Percentiles rank a stretch among this genome's conserved stretches.
These are phyloP conservation scores for Astraeus odoratus DNA, from an alignment of 768 basidiomycete genomes.

Conservation along the genomic window DNA sequence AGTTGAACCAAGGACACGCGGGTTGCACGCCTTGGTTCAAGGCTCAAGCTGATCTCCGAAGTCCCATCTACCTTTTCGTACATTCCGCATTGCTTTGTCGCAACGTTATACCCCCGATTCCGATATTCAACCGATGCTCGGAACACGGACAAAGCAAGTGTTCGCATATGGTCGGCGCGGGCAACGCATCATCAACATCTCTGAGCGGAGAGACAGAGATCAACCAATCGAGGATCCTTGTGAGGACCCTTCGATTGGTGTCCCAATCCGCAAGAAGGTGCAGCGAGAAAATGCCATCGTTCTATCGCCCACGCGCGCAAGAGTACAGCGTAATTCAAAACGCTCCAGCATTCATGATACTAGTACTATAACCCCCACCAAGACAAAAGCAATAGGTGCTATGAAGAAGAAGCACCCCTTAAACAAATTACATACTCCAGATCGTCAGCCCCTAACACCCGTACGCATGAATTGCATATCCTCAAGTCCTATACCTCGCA, in stretches of 20 bases:
- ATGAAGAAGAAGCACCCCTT: constrained; percentile 12
- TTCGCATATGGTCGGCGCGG: constrained; percentile 58
- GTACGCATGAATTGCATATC: constrained; percentile 32
- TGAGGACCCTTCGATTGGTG: constrained; percentile 29
- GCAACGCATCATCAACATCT: constrained; percentile 50
- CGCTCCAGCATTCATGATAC: constrained; percentile 21
- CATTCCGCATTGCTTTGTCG: too few relatives aligned
- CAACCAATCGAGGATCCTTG: constrained; percentile 29
- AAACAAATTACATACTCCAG: constrained; percentile 14
- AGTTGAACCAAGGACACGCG: constrained; percentile 9
- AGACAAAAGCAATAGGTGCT: constrained; percentile 2
- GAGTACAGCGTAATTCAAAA: constrained; percentile 8
- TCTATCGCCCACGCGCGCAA: constrained; percentile 17
- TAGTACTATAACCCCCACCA: constrained; percentile 22
- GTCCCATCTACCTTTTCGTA: too few relatives aligned
- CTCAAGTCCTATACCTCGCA: constrained; percentile 27
- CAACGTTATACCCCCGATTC: neutral
- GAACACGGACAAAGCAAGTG: constrained; percentile 58
- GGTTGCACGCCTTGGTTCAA: neutral
- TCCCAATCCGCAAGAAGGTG: constrained; percentile 12
- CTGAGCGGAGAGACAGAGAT: constrained; percentile 25
- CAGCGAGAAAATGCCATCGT: constrained; percentile 19
- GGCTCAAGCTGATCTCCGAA: too few relatives aligned
- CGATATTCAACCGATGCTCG: constrained; percentile 41
- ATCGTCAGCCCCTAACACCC: constrained; percentile 36